These are phyloP conservation scores for Penicillium arizonense DNA, from an alignment of 495 filamentous ascomycete genomes.

Conservation along the genomic window DNA sequence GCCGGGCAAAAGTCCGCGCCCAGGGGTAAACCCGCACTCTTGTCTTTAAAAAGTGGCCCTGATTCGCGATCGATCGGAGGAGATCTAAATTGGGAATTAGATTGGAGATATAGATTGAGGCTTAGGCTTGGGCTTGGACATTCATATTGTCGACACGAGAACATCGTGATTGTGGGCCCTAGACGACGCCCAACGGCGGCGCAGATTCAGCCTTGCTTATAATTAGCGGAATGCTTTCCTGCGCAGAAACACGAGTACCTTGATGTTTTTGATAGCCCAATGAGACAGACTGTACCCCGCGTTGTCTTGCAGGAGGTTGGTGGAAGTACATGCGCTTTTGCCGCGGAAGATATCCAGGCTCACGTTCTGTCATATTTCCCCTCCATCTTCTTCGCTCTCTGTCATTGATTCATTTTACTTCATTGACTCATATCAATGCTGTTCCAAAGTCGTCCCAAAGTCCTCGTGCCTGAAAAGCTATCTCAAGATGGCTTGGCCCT, in stretches of 20 bases:
- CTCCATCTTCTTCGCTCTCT: neutral
- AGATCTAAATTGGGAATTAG: too few relatives aligned
- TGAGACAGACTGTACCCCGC: slow-evolving; percentile 7
- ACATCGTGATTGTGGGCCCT: neutral
- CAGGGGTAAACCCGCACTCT: too few relatives aligned
- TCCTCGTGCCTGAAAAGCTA: slow-evolving; percentile 71
- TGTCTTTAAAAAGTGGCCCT: too few relatives aligned
- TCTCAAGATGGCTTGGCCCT: slow-evolving; percentile 68
- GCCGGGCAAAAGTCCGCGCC: too few relatives aligned
- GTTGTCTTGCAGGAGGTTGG: slow-evolving; percentile 1
- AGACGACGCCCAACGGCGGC: too few relatives aligned
- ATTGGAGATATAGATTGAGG: too few relatives aligned
- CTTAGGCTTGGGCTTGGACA: too few relatives aligned
- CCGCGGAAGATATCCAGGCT: slow-evolving; percentile 1
- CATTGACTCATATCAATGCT: slow-evolving; percentile 11
- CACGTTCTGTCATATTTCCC: neutral
- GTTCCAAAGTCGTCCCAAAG: slow-evolving; percentile 41
- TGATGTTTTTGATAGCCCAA: slow-evolving; percentile 1
- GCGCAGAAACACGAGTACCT: neutral
- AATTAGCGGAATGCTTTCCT: too few relatives aligned
- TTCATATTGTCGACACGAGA: too few relatives aligned
- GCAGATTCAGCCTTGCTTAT: neutral
- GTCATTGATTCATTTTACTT: neutral
- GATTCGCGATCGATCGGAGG: too few relatives aligned
- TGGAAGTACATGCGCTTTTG: slow-evolving; percentile 12